Percentiles rank a stretch among this genome's conserved stretches.
These are phyloP conservation scores for Calocybe gambosa DNA, from an alignment of 1,284 basidiomycete genomes.

Conservation along the genomic window DNA sequence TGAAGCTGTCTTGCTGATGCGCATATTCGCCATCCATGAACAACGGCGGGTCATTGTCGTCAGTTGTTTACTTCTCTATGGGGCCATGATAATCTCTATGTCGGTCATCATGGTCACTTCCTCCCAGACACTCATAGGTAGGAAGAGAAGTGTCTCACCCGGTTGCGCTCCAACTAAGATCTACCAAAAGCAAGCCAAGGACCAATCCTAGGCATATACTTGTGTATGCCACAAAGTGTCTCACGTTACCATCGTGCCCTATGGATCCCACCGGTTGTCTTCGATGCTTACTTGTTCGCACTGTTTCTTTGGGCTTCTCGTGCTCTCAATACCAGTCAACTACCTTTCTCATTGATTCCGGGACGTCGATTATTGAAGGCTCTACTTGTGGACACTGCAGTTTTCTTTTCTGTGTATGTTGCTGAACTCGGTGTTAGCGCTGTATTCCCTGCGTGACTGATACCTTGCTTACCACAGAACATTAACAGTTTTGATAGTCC, in stretches of 20 bases:
- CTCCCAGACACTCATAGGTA: constrained; percentile 15
- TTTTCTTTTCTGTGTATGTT: constrained; percentile 25
- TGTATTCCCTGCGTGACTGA: not conserved
- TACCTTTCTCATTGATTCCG: constrained; percentile 7
- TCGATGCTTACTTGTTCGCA: constrained; percentile 20
- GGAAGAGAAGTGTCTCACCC: not conserved
- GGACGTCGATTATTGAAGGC: constrained; percentile 17
- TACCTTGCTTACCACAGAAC: constrained; percentile 14
- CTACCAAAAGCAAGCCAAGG: too few relatives aligned
- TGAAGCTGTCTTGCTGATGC: constrained; percentile 22
- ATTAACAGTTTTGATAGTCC: constrained; percentile 17
- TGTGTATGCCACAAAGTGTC: constrained; percentile 19
- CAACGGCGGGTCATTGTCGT: constrained; percentile 12
- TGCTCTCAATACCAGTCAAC: constrained; percentile 11
- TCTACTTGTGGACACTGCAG: constrained; percentile 21
- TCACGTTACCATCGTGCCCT: constrained; percentile 21
- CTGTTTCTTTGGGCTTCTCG: constrained; percentile 18
- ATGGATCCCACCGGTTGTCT: constrained; percentile 22
- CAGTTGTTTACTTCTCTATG: constrained; percentile 16
- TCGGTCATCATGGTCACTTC: constrained; percentile 16
- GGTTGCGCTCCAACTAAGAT: too few relatives aligned
- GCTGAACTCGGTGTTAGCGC: too few relatives aligned
- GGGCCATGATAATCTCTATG: constrained; percentile 18
- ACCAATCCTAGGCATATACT: constrained; percentile 10
- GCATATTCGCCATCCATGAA: constrained; percentile 23